These are phyloP conservation scores for Neonectria ditissima DNA, from an alignment of 2,329 filamentous ascomycete genomes.

Conservation along the genomic window DNA sequence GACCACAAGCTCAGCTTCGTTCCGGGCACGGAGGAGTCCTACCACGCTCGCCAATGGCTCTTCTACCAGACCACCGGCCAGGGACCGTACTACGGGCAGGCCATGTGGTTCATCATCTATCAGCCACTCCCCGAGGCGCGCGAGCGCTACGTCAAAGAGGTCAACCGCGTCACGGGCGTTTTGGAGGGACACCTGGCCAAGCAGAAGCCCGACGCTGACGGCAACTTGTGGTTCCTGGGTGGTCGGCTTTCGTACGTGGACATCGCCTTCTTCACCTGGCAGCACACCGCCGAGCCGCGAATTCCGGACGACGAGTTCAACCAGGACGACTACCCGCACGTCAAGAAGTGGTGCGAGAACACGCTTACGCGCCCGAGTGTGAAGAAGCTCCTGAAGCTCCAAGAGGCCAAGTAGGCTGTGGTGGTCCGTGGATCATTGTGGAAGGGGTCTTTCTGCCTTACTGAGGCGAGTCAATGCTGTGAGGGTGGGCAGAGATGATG, in stretches of 20 bases:
- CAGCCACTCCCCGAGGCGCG: conserved; percentile 3
- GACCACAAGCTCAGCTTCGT: conserved; percentile 2
- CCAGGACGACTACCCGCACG: conserved; percentile 1
- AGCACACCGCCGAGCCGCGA: conserved; percentile 1
- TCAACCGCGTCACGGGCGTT: conserved; percentile 1
- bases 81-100: conserved; percentile 6
- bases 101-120: conserved; percentile 3
- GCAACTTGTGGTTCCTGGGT: neutral
- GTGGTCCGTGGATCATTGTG: neutral
- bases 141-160: conserved; percentile 6
- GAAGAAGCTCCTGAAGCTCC: conserved; percentile 5
- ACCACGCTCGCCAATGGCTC: conserved; percentile 4
- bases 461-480: neutral
- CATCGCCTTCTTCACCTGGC: conserved; percentile 2
- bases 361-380: conserved; percentile 2
- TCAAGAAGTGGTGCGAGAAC: conserved; percentile 1
- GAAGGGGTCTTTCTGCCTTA: neutral
- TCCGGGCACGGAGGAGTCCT: neutral
- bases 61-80: conserved; percentile 2
- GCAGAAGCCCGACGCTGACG: conserved; percentile 1
- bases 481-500: neutral
- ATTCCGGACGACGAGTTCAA: conserved; percentile 4
- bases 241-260: conserved; percentile 2
- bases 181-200: neutral
- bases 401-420: conserved; percentile 2